phyloP scores from a whole-genome alignment of 2,329 filamentous ascomycete species.

The Lachnellula subtilissima region DNA sequence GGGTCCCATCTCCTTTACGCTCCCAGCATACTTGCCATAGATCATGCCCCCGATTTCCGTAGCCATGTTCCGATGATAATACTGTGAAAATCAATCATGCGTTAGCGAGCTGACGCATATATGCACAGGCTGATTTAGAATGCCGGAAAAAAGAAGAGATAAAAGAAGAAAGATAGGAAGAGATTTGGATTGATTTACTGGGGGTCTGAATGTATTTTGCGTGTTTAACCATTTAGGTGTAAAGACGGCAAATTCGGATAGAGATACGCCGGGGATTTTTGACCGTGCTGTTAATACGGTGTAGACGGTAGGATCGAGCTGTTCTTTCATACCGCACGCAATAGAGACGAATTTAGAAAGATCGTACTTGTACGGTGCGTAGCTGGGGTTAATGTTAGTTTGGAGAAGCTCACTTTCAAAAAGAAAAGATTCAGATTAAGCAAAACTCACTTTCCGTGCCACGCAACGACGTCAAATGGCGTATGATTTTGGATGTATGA shows the following conservation, averaged over 20 bases:
- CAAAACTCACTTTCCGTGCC: slow-evolving; percentile 69
- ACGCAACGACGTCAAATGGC: slow-evolving; percentile 72
- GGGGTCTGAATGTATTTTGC: slow-evolving; percentile 51
- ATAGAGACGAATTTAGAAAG: slow-evolving; percentile 55
- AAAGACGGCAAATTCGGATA: slow-evolving; percentile 63
- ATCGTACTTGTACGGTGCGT: slow-evolving; percentile 68
- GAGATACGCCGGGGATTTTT: slow-evolving; percentile 45
- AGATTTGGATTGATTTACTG: slow-evolving; percentile 15
- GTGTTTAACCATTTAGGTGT: slow-evolving; percentile 60
- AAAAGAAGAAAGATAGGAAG: too few relatives aligned
- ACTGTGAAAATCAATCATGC: slow-evolving; percentile 19
- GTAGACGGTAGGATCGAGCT: slow-evolving; percentile 62
- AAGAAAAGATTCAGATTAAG: slow-evolving; percentile 18
- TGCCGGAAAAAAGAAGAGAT: too few relatives aligned
- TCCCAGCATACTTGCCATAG: slow-evolving; percentile 49
- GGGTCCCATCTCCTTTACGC: slow-evolving; percentile 58
- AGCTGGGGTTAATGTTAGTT: not conserved
- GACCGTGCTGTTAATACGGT: slow-evolving; percentile 58
- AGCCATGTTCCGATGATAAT: slow-evolving; percentile 50
- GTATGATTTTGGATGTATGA: slow-evolving; percentile 59
- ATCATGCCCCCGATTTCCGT: slow-evolving; percentile 42
- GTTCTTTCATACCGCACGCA: slow-evolving; percentile 55
- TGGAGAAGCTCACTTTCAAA: too few relatives aligned
- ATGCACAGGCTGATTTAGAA: too few relatives aligned
- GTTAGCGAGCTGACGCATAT: too few relatives aligned